Conservation (phyloP, 257 asterid species). For the Nicotiana undulata region DNA sequence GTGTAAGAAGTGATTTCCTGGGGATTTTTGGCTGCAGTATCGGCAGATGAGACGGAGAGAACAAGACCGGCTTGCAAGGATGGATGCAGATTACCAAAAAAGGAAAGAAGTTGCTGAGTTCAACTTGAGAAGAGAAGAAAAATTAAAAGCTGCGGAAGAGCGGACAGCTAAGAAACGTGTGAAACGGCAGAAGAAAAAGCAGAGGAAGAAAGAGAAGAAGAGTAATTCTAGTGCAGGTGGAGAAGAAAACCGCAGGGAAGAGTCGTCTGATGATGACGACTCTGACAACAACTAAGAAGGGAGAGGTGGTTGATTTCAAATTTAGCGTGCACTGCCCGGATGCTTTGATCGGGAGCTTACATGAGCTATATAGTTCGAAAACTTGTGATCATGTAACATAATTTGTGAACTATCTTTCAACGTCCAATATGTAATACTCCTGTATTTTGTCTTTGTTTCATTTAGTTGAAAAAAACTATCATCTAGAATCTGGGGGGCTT, state of each 20-base stretch:
- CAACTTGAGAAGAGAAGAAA: conserved; percentile 67
- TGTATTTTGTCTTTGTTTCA: background rate
- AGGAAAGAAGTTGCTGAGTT: conserved; percentile 72
- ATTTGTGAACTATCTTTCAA: background rate
- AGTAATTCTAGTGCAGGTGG: conserved; percentile 27
- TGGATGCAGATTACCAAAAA: conserved; percentile 75
- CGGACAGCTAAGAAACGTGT: conserved; percentile 70
- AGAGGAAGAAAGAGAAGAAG: conserved; percentile 60
- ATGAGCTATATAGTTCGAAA: background rate
- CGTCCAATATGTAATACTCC: background rate
- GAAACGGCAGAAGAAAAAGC: conserved; percentile 85
- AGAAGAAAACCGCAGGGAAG: conserved; percentile 38
- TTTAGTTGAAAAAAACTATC: background rate
- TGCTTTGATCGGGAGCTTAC: background rate
- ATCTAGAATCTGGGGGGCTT: background rate
- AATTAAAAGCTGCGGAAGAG: conserved; percentile 87
- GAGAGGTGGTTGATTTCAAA: conserved; percentile 9
- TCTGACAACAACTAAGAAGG: conserved; percentile 36
- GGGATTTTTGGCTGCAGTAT: conserved; percentile 43
- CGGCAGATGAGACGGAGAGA: conserved; percentile 98
- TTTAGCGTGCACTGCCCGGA: background rate
- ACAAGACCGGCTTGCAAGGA: conserved; percentile 91
- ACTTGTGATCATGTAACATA: background rate
- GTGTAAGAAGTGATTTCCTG: background rate
- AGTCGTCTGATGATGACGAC: conserved; percentile 48